Base-by-base conservation (phyloP, 2,329 filamentous ascomycete species). In the Septoria linicola region DNA sequence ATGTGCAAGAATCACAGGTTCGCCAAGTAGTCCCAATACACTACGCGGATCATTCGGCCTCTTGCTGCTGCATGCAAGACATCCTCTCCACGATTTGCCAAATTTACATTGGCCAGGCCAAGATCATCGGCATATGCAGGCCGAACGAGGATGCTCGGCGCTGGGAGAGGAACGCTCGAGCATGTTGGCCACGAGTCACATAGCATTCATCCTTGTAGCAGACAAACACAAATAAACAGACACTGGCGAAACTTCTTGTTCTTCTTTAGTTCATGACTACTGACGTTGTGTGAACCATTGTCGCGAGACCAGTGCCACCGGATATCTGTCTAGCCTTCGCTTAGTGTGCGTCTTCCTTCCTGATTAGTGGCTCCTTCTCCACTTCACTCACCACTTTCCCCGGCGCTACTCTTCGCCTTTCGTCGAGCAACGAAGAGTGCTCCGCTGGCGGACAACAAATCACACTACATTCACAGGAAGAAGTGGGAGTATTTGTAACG, bases 361-460 rank as follows among this genome's bases (percentile, higher is more conserved):
- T 37, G 32, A 37, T 36, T 46, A 23, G 32, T 20, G 21, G 35
- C 32, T 27, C 36, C 32, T 30, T 36, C 41, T 43, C 47, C 47
- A 43, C 47, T 21, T 19, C 40, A 30, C 17, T 21, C 39, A 43
- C n/a, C 47, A 50, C 25, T 36, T 37, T 17, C 31, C 21, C 32
- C 14, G 19, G 47, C 25, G 13, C 32, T 17, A 35, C 32, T 35
- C 32, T 35, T 35, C 32, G 32, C 32, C 32, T 35, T 17, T 25
- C 17, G 13, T 35, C 17, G n/a, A 35, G 32, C 32, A 35, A 35
- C 32, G 32, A 35, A 35, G 32, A 35, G 32, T 35, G 32, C 32
- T 35, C 32, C 32, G 32, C 32, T 35, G 32, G 32, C 32, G 32
- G 16, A 35, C 32, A 35, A n/a, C 32, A 35, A 6, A 35, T n/a